Percentiles rank a stretch among this genome's conserved stretches.
These are phyloP conservation scores for Adenanthera pavonina DNA, from an alignment of 306 rosid genomes.

Conservation along the genomic window DNA sequence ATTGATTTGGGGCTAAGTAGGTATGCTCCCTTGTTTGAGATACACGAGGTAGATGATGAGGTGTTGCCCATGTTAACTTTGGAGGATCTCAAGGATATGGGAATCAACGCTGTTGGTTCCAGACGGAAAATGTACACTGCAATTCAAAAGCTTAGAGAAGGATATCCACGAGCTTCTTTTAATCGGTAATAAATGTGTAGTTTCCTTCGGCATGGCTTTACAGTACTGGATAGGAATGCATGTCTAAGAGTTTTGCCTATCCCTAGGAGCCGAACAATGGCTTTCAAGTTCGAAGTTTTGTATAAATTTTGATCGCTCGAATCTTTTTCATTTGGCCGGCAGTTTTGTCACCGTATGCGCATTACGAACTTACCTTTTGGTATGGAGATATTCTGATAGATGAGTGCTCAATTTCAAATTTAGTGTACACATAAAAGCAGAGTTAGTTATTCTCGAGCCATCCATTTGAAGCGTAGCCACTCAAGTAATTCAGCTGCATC, in stretches of 20 bases:
- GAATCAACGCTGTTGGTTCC: constrained; percentile 76
- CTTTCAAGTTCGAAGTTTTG: constrained; percentile 14
- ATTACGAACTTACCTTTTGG: not conserved
- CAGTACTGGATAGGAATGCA: constrained; percentile 35
- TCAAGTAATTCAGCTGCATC: too few relatives aligned
- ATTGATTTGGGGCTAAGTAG: constrained; percentile 66
- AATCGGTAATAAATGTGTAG: not conserved
- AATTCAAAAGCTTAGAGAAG: constrained; percentile 69
- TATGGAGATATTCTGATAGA: not conserved
- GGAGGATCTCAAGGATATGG: constrained; percentile 86
- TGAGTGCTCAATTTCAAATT: not conserved
- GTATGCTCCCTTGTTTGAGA: constrained; percentile 75
- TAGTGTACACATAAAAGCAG: not conserved
- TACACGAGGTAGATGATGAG: constrained; percentile 78
- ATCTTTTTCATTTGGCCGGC: constrained; percentile 5
- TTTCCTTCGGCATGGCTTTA: constrained; percentile 25
- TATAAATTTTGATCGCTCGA: not conserved
- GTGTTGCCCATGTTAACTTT: constrained; percentile 75
- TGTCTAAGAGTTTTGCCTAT: constrained; percentile 30
- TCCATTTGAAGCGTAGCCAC: not conserved
- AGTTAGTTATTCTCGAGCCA: not conserved
- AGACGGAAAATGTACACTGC: constrained; percentile 72
- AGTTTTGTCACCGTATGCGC: constrained; percentile 1
- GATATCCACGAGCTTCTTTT: constrained; percentile 45
- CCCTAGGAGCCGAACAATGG: constrained; percentile 11